Conservation (phyloP, 2,329 filamentous ascomycete species). For the Septoria linicola region DNA sequence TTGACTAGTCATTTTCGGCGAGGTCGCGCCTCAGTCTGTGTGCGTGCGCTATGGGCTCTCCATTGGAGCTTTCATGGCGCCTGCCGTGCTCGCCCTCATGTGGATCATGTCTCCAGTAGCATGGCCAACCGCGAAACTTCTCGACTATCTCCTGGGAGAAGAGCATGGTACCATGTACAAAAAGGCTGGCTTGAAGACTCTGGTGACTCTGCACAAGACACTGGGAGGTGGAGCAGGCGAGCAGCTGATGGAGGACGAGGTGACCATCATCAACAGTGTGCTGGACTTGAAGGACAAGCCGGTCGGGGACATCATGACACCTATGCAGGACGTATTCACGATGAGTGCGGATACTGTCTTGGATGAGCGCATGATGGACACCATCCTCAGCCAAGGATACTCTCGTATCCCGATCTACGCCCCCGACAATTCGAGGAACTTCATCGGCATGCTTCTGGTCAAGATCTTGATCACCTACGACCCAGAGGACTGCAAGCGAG, state of each 20-base stretch:
- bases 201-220: conserved; percentile 92
- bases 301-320: conserved; percentile 95
- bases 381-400: conserved; percentile 88
- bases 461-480: conserved; percentile 99
- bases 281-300: conserved; percentile 95
- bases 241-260: conserved; percentile 92
- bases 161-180: conserved; percentile 98
- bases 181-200: conserved; percentile 93
- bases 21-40: conserved; percentile 91
- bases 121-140: conserved; percentile 92
- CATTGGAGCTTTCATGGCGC: conserved; percentile 91
- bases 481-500: conserved; percentile 82
- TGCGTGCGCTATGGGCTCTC: conserved; percentile 94
- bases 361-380: conserved; percentile 91
- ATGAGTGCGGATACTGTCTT: conserved; percentile 93
- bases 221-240: conserved; percentile 79
- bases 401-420: conserved; percentile 94
- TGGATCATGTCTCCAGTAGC: conserved; percentile 85
- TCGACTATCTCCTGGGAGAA: conserved; percentile 88
- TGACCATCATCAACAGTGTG: conserved; percentile 97
- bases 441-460: conserved; percentile 95
- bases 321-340: conserved; percentile 95
- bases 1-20: conserved; percentile 85
- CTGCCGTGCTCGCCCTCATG: conserved; percentile 84
- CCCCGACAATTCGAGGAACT: conserved; percentile 78